Percentiles rank a stretch among this genome's conserved stretches.
These are phyloP conservation scores for Beverwykella pulmonaria DNA, from an alignment of 495 filamentous ascomycete genomes.

Conservation along the genomic window DNA sequence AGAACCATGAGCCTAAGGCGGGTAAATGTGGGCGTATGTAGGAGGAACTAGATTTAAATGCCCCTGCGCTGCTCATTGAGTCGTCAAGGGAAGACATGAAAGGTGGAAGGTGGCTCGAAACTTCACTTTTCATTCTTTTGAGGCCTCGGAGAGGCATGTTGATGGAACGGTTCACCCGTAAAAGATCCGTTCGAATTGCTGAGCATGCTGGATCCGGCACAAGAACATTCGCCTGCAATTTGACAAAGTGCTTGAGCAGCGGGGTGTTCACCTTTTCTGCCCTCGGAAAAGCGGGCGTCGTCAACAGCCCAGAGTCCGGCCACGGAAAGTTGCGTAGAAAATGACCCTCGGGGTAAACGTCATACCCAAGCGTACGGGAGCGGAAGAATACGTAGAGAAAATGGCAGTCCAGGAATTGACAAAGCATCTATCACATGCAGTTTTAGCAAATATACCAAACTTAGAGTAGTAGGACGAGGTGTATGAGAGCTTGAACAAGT, in stretches of 20 bases:
- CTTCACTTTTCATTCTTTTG: neutral
- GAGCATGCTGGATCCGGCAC: neutral
- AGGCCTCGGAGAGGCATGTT: neutral
- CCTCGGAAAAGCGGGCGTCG: conserved; percentile 33
- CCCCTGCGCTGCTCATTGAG: no score
- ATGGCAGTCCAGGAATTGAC: conserved; percentile 37
- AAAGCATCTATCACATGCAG: conserved; percentile 26
- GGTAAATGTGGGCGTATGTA: no score
- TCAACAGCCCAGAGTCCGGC: conserved; percentile 36
- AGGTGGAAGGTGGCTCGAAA: conserved; percentile 1
- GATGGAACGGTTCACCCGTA: neutral
- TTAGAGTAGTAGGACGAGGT: neutral
- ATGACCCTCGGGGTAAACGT: conserved; percentile 39
- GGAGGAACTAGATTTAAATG: no score
- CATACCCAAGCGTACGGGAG: conserved; percentile 35
- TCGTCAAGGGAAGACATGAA: conserved; percentile 18
- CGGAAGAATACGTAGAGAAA: conserved; percentile 39
- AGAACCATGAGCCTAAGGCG: no score
- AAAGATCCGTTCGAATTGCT: neutral
- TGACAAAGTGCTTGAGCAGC: conserved; percentile 31
- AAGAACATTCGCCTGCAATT: conserved; percentile 21
- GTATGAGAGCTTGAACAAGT: neutral
- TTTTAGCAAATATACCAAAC: conserved; percentile 12
- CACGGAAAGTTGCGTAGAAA: conserved; percentile 38
- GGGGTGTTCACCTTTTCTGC: conserved; percentile 24